Base-by-base conservation (phyloP, 1,284 basidiomycete species). In the Marasmius sp. region DNA sequence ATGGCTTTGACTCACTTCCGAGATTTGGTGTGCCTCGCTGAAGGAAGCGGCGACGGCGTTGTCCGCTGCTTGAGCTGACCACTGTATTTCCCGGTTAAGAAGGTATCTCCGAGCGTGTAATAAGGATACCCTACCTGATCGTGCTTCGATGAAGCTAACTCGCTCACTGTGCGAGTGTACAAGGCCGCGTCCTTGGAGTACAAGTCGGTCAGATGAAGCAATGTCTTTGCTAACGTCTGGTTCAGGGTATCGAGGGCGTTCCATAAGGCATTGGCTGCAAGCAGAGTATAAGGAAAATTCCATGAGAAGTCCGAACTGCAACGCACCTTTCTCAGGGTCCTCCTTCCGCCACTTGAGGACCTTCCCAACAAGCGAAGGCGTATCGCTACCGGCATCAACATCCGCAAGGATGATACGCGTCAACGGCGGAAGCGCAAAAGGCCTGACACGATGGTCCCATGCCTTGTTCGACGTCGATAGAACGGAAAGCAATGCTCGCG, bases 301-400 rank as follows among this genome's bases (percentile, higher is more conserved):
- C 34, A 53, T 18, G 38, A 52, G 54, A 43, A 63, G 56, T 49
- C 20, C 27, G 49, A 34, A 20, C 39, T 8, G 55, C 41, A 39
- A 55, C 77, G 62, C 62, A 87, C 92, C 89, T 72, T 84, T 78
- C 39, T 77, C 79, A 12, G 76, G 72, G 62, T 87, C 78, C 63
- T 85, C 81, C 70, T 88, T 84, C 62, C 92, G 83, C 95, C 95
- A 98, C 69, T 87, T 87, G 61, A 96, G 77, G 1, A 98, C 95
- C 73, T 93, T 90, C 37, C 91, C 87, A 4, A 95, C 94, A 58
- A 97, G 85, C 52, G 92, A 93, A 1, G 96, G 96, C 1, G 96
- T 97, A 71, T 97, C 92, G 67, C 92, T 95, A 9, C 95, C 95
- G 2, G 92, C 93, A 69, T 96, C 93, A 6, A 98, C 93, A 70